These are phyloP conservation scores for Vitis hybrid DNA, from an alignment of 177 flowering plant genomes.

Conservation along the genomic window DNA sequence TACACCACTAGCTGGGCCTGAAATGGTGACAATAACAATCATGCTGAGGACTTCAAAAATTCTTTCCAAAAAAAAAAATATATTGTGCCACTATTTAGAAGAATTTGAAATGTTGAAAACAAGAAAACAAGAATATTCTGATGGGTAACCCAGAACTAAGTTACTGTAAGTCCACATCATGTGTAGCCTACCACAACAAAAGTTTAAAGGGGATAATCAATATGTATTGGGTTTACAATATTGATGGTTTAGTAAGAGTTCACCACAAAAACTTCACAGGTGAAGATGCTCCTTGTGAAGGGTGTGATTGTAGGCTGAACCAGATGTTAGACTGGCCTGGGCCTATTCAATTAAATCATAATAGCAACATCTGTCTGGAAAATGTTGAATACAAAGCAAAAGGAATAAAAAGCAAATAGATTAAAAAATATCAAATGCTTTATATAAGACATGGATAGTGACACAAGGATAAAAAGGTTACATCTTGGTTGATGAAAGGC, in stretches of 20 bases:
- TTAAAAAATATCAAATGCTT: neutral
- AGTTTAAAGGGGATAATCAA: neutral
- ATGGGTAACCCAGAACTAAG: neutral
- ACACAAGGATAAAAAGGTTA: neutral
- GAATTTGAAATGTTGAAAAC: neutral
- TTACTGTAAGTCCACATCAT: neutral
- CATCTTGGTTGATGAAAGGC: neutral
- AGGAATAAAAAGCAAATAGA: neutral
- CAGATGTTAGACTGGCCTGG: neutral
- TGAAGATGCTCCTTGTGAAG: neutral
- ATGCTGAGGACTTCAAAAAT: neutral
- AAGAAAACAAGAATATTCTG: too few species aligned
- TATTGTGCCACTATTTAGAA: neutral
- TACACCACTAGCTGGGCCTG: neutral
- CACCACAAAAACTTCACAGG: neutral
- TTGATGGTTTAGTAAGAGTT: neutral
- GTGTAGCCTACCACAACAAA: neutral
- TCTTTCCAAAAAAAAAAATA: neutral
- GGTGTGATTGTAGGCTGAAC: neutral
- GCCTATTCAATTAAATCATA: neutral
- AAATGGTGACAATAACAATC: neutral
- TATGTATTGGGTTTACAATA: neutral
- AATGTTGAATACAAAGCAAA: neutral
- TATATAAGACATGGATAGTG: neutral
- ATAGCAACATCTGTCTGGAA: conserved; percentile 1